These are phyloP conservation scores for Pythium apleroticum DNA, from an alignment of 352 stramenopile genomes.

Conservation along the genomic window DNA sequence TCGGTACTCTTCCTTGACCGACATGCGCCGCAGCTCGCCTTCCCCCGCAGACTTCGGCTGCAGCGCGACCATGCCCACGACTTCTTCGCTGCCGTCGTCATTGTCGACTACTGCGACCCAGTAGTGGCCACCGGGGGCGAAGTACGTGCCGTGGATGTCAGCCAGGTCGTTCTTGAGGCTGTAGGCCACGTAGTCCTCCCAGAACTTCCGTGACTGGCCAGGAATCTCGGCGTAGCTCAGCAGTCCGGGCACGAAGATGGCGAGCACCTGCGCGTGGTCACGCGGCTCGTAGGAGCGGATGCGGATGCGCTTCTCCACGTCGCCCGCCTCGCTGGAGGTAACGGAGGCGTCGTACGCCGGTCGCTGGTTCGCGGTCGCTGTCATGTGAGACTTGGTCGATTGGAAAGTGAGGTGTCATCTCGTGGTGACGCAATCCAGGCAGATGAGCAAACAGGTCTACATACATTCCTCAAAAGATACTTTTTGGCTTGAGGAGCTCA, in stretches of 20 bases:
- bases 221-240: conserved; percentile 13
- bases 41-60: conserved; percentile 25
- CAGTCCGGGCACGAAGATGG: conserved; percentile 29
- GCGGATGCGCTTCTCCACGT: not conserved
- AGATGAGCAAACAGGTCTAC: not conserved
- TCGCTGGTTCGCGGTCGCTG: not conserved
- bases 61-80: conserved; percentile 35
- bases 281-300: conserved; percentile 23
- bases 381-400: not conserved
- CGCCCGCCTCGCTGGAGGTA: not conserved
- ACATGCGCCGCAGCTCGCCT: conserved; percentile 48
- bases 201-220: not conserved
- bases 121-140: conserved; percentile 24
- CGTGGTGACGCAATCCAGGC: not conserved
- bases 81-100: conserved; percentile 10
- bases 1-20: conserved; percentile 34
- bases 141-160: conserved; percentile 42
- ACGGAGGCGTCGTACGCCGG: not conserved
- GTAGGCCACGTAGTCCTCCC: not conserved
- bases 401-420: not conserved
- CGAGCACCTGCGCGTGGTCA: conserved; percentile 16
- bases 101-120: conserved; percentile 12
- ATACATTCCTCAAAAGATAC: not conserved
- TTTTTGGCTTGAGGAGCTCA: not conserved
- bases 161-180: conserved; percentile 33